Conservation (phyloP, 257 asterid genomes). For the Solanum dulcamara region DNA sequence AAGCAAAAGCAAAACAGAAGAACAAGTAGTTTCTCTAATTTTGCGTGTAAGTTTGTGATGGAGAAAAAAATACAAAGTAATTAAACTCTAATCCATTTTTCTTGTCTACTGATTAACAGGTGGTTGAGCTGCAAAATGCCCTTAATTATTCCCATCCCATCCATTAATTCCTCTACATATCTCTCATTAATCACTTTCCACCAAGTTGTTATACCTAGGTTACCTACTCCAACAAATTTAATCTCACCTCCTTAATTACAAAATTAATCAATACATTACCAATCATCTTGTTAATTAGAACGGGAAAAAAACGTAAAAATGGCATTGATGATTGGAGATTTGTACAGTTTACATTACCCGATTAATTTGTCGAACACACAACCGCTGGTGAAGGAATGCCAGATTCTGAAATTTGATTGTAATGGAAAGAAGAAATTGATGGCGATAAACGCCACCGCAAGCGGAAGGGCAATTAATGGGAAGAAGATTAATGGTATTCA, state of each 20-base stretch:
- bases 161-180: not conserved
- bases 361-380: not conserved
- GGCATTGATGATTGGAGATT: not conserved
- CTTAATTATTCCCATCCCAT: not conserved
- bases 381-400: not conserved
- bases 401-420: not conserved
- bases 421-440: not conserved
- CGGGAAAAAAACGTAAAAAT: not conserved
- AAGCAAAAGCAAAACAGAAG: not conserved
- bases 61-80: not conserved
- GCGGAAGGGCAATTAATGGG: constrained; percentile 30
- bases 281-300: not conserved
- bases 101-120: constrained; percentile 8
- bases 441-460: constrained; percentile 3
- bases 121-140: constrained; percentile 23
- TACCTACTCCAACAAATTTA: not conserved
- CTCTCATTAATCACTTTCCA: not conserved
- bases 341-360: not conserved
- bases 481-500: constrained; percentile 49
- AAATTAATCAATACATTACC: not conserved
- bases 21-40: not conserved
- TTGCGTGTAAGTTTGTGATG: constrained; percentile 5
- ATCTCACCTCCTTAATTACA: not conserved
- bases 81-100: not conserved
- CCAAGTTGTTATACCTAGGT: not conserved